Evolutionary conservation across 805 yeast genomes (phyloP).

Genomic region (Lachancea fermentati): DNA sequence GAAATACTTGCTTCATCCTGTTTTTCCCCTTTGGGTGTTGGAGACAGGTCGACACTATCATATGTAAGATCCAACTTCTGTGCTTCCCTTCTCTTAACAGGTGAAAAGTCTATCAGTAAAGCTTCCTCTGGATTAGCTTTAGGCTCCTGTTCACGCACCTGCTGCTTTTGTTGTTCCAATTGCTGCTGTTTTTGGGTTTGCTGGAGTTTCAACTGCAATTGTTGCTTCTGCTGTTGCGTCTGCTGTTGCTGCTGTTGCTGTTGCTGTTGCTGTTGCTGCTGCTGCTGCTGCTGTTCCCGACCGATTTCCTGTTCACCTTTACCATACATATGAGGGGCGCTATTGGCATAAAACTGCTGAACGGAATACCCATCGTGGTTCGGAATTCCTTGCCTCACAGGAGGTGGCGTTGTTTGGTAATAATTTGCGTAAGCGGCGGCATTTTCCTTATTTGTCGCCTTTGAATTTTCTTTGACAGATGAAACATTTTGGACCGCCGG

Average conservation of each 20-base stretch:
- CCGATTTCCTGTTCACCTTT: not conserved
- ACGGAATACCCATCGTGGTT: too few relatives aligned
- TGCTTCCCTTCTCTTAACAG: constrained; percentile 9
- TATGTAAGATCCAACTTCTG: constrained; percentile 8
- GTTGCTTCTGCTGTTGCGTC: constrained; percentile 6
- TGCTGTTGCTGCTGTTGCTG: constrained; percentile 10
- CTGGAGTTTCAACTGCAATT: constrained; percentile 4
- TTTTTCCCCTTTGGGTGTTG: constrained; percentile 9
- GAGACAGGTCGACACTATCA: constrained; percentile 11
- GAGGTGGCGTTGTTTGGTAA: too few relatives aligned
- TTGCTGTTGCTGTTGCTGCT: constrained; percentile 8
- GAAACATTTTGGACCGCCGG: too few relatives aligned
- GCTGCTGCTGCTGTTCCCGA: constrained; percentile 7
- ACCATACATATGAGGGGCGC: not conserved
- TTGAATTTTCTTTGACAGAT: too few relatives aligned
- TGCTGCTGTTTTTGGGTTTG: constrained; percentile 3
- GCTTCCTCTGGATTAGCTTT: constrained; percentile 7
- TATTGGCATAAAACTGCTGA: constrained; percentile 2
- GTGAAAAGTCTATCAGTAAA: constrained; percentile 13
- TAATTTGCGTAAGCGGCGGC: too few relatives aligned
- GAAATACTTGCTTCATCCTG: constrained; percentile 8
- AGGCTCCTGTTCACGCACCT: not conserved
- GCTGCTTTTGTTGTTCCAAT: constrained; percentile 6
- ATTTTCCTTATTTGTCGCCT: too few relatives aligned
- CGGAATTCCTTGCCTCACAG: too few relatives aligned